A percentile compares a stretch with the other conserved stretches of the same genome.
phyloP scores from a whole-genome alignment of 805 yeast species.

The Jamesozyma rosinii region DNA sequence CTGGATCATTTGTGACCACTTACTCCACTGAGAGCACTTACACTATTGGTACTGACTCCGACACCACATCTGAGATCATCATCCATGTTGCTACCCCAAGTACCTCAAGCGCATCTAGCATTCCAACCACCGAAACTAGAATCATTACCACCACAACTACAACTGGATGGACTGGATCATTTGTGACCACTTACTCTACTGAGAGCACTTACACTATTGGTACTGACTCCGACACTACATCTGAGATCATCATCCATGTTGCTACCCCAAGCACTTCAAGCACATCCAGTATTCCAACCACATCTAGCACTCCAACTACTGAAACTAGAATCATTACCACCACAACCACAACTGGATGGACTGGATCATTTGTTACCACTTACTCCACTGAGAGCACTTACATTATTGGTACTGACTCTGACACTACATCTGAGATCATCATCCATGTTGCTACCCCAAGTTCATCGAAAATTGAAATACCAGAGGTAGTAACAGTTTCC shows the following conservation, averaged over 20 bases:
- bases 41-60: slow-evolving; percentile 8
- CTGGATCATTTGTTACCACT: slow-evolving; percentile 10
- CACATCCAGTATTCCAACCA: not conserved
- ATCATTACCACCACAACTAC: slow-evolving; percentile 8
- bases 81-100: slow-evolving; percentile 14
- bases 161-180: slow-evolving; percentile 11
- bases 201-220: slow-evolving; percentile 10
- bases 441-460: slow-evolving; percentile 11
- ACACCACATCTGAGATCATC: slow-evolving; percentile 8
- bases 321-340: not conserved
- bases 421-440: slow-evolving; percentile 10
- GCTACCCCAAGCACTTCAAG: not conserved
- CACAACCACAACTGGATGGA: slow-evolving; percentile 13
- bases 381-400: slow-evolving; percentile 12
- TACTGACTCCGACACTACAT: slow-evolving; percentile 5
- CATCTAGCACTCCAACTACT: not conserved
- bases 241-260: slow-evolving; percentile 9
- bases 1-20: slow-evolving; percentile 4
- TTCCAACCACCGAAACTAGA: not conserved
- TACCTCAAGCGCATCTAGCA: not conserved
- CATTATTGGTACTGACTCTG: slow-evolving; percentile 7
- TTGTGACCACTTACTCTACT: slow-evolving; percentile 12
- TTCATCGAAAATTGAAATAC: too few species aligned
- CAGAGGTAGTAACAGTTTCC: too few species aligned
- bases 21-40: not conserved